Conservation (phyloP, 345 rosid genomes). For the Theobroma cacao region DNA sequence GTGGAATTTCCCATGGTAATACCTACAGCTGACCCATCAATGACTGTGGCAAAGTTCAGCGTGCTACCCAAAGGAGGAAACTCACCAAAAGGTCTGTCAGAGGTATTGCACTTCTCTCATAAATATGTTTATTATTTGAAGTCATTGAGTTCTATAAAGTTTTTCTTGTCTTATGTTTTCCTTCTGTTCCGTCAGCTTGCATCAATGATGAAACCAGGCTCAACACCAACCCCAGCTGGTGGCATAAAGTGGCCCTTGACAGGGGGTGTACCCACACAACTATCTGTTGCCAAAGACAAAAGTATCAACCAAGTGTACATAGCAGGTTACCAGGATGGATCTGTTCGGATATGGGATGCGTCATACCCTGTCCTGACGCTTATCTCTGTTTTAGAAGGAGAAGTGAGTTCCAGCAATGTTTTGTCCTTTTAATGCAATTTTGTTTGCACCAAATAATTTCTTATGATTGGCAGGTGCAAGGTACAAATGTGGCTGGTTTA, state of each 20-base stretch:
- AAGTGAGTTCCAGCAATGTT: slow-evolving; percentile 31
- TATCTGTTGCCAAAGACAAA: slow-evolving; percentile 30
- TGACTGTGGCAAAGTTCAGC: slow-evolving; percentile 43
- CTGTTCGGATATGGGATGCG: slow-evolving; percentile 63
- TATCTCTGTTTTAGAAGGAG: slow-evolving; percentile 37
- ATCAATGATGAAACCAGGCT: slow-evolving; percentile 22
- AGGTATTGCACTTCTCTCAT: slow-evolving; percentile 38
- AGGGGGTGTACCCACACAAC: slow-evolving; percentile 54
- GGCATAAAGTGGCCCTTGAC: slow-evolving; percentile 57
- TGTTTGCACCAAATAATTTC: slow-evolving; percentile 15
- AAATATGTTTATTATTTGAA: not conserved
- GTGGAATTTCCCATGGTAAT: slow-evolving; percentile 45
- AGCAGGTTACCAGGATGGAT: slow-evolving; percentile 69
- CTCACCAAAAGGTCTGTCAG: slow-evolving; percentile 39
- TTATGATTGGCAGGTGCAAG: slow-evolving; percentile 40
- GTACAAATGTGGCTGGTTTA: slow-evolving; percentile 33
- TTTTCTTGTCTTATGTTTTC: not conserved
- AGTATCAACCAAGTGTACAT: slow-evolving; percentile 45
- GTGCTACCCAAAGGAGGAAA: slow-evolving; percentile 30
- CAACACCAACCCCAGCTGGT: slow-evolving; percentile 19
- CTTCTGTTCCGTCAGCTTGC: slow-evolving; percentile 25
- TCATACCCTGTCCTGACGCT: slow-evolving; percentile 40
- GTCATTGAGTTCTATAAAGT: slow-evolving; percentile 10
- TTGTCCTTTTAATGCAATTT: not conserved
- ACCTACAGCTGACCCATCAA: slow-evolving; percentile 47